A percentile compares a stretch with the other conserved stretches of the same genome.
Conservation (phyloP, 2,329 filamentous ascomycete species). For the Monosporascus sp. region DNA sequence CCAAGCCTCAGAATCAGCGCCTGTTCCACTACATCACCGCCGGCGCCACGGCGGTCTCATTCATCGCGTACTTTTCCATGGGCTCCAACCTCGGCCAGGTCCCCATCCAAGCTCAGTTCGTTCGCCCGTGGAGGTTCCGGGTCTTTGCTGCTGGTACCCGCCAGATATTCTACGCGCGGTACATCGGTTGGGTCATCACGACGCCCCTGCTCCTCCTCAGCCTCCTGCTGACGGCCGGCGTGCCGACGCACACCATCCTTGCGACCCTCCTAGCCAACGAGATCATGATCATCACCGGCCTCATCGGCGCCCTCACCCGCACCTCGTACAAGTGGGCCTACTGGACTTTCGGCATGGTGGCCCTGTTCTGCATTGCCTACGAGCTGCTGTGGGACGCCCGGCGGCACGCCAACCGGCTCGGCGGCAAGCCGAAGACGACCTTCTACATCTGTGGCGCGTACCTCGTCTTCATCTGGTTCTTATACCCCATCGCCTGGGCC, state of each 20-base stretch:
- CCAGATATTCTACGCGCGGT: constrained; percentile 62
- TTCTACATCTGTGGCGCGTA: constrained; percentile 53
- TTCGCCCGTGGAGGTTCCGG: constrained; percentile 31
- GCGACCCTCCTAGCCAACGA: constrained; percentile 57
- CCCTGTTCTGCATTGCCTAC: constrained; percentile 57
- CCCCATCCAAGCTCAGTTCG: constrained; percentile 57
- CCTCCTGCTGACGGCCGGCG: constrained; percentile 57
- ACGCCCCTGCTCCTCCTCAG: constrained; percentile 60
- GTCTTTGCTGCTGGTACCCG: constrained; percentile 47
- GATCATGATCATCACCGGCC: constrained; percentile 62
- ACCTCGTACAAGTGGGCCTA: constrained; percentile 66
- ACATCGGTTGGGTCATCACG: constrained; percentile 60
- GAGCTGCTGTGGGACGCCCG: constrained; percentile 51
- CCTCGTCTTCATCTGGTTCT: constrained; percentile 57
- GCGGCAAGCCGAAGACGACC: constrained; percentile 44
- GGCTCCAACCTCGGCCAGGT: constrained; percentile 60
- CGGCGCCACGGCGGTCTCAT: constrained; percentile 50
- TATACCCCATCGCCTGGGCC: constrained; percentile 63
- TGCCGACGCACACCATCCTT: constrained; percentile 60
- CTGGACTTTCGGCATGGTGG: constrained; percentile 49
- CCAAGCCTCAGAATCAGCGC: constrained; percentile 50
- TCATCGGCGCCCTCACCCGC: constrained; percentile 59
- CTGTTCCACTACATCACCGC: constrained; percentile 62
- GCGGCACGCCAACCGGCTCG: constrained; percentile 49
- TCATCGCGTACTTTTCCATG: constrained; percentile 63